Evolutionary conservation across 1,284 basidiomycete genomes (phyloP).

Genomic region (Ganoderma multipileum): DNA sequence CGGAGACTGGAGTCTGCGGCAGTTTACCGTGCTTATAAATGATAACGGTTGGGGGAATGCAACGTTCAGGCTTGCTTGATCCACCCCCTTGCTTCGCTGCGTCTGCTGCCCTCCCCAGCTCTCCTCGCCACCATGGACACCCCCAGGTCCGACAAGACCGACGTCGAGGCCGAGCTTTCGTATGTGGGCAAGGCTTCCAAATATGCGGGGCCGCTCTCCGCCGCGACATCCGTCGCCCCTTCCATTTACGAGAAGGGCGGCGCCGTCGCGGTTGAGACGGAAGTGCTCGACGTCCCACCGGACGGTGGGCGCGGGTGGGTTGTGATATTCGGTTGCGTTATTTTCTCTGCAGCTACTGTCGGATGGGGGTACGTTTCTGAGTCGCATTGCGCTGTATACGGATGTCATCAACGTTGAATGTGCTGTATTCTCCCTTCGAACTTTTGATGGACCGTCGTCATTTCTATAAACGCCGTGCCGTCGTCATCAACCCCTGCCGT

Average conservation of each 20-base stretch:
- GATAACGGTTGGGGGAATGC: not conserved
- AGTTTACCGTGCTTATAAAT: not conserved
- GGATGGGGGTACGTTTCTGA: slow-evolving; percentile 33
- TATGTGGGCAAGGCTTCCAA: slow-evolving; percentile 28
- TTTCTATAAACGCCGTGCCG: slow-evolving; percentile 2
- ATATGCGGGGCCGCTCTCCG: slow-evolving; percentile 24
- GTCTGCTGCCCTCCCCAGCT: slow-evolving; percentile 9
- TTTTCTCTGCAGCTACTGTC: slow-evolving; percentile 31
- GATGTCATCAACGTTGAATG: not conserved
- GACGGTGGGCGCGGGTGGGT: slow-evolving; percentile 36
- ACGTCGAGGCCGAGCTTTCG: slow-evolving; percentile 25
- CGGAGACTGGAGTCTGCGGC: not conserved
- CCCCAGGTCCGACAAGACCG: slow-evolving; percentile 33
- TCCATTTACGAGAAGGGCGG: slow-evolving; percentile 25
- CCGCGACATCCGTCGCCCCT: slow-evolving; percentile 26
- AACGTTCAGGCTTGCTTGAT: not conserved
- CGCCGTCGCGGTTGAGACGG: slow-evolving; percentile 13
- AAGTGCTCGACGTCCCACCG: slow-evolving; percentile 28
- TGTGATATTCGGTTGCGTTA: slow-evolving; percentile 33
- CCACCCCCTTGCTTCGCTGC: slow-evolving; percentile 9
- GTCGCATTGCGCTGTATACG: slow-evolving; percentile 6
- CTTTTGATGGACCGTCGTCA: not conserved
- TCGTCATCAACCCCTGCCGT: slow-evolving; percentile 16
- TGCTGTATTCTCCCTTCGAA: not conserved
- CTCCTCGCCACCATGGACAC: slow-evolving; percentile 29